These are phyloP conservation scores for Colletotrichum sp. DNA, from an alignment of 2,329 filamentous ascomycete species.

Conservation along the genomic window DNA sequence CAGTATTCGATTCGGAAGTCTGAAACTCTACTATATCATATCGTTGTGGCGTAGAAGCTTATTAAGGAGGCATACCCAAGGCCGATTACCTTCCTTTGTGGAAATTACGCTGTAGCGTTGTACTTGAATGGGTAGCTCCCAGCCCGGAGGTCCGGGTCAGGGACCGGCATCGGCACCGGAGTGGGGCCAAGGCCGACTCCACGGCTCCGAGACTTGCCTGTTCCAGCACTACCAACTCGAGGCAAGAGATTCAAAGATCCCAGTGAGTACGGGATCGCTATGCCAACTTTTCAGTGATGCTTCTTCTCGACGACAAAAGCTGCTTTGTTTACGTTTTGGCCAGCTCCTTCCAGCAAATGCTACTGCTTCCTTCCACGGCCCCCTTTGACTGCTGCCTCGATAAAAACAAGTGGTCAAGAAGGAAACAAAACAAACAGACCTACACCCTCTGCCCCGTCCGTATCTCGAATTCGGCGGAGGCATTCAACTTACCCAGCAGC, in stretches of 20 bases:
- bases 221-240: not conserved
- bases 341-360: not conserved
- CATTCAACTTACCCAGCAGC: no score
- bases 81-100: no score
- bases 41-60: fast-evolving
- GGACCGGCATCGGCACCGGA: not conserved
- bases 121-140: not conserved
- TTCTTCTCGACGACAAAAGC: not conserved
- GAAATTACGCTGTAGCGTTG: no score
- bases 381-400: not conserved
- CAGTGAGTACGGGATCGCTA: not conserved
- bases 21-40: no score
- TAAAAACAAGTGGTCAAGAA: no score
- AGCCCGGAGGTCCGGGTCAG: not conserved
- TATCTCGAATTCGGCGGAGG: no score
- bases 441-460: no score
- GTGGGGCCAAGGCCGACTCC: not conserved
- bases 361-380: not conserved
- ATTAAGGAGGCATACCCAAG: no score
- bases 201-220: not conserved
- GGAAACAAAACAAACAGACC: no score
- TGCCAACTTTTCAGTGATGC: not conserved
- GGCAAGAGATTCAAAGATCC: not conserved
- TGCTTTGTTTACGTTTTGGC: not conserved
- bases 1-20: no score